Evolutionary conservation across 2,329 filamentous ascomycete genomes (phyloP).

Genomic region (Fusarium agapanthi): DNA sequence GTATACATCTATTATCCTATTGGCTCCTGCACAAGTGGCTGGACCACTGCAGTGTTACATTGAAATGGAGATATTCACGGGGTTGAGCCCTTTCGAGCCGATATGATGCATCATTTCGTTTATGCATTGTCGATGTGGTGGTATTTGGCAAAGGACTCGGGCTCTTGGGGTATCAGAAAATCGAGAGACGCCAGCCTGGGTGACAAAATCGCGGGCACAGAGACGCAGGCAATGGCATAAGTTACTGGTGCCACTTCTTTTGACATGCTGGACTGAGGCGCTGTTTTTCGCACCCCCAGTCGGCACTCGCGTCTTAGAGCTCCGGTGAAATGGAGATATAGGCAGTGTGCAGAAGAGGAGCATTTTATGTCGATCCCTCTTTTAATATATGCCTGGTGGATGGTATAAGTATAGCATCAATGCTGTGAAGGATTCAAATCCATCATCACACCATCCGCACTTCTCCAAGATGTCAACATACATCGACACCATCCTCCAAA

Average conservation of each 20-base stretch:
- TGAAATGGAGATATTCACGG: not conserved
- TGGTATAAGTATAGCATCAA: not conserved
- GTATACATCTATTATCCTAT: not conserved
- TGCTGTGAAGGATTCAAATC: not conserved
- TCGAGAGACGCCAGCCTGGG: too few species aligned
- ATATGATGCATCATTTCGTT: not conserved
- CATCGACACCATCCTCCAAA: not conserved
- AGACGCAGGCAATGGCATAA: fast-evolving
- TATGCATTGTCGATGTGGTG: not conserved
- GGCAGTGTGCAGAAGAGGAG: not conserved
- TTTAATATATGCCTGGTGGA: not conserved
- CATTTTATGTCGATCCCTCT: not conserved
- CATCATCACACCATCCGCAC: not conserved
- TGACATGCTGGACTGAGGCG: fast-evolving
- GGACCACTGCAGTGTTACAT: not conserved
- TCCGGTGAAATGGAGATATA: not conserved
- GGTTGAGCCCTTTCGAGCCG: not conserved
- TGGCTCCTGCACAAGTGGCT: not conserved
- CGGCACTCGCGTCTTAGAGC: not conserved
- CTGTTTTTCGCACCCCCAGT: not conserved
- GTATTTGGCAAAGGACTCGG: not conserved
- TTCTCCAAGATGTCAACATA: not conserved
- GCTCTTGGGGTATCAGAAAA: not conserved
- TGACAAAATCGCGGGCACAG: fast-evolving
- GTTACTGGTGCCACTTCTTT: fast-evolving